Evolutionary conservation across 352 stramenopile species (phyloP).

Genomic region (Blastocystis sp.): DNA sequence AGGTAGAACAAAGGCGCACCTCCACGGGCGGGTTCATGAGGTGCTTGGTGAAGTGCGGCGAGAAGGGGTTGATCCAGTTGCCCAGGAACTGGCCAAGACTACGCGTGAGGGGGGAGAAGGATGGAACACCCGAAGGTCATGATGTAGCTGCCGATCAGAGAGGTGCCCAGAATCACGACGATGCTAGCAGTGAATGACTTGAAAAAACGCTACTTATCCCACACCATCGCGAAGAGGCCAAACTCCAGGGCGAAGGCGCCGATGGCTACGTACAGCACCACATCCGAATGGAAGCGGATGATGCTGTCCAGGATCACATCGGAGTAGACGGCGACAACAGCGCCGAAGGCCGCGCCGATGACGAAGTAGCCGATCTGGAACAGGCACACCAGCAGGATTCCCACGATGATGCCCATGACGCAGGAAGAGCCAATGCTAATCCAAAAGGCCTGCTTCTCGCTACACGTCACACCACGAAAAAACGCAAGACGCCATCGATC

Average conservation of each 20-base stretch:
- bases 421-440: slow-evolving; percentile 57
- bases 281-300: slow-evolving; percentile 58
- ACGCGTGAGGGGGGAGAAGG: neutral
- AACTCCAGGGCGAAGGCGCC: slow-evolving; percentile 42
- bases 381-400: slow-evolving; percentile 47
- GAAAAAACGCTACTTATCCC: slow-evolving; percentile 35
- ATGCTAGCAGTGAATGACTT: slow-evolving; percentile 17
- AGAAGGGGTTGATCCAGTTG: slow-evolving; percentile 66
- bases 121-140: slow-evolving; percentile 40
- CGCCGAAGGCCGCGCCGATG: slow-evolving; percentile 40
- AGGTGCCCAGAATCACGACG: slow-evolving; percentile 56
- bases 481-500: neutral
- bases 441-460: slow-evolving; percentile 60
- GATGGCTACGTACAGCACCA: slow-evolving; percentile 55
- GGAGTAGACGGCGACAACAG: slow-evolving; percentile 54
- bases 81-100: slow-evolving; percentile 57
- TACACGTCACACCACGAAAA: neutral
- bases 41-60: slow-evolving; percentile 40
- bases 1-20: neutral
- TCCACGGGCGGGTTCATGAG: slow-evolving; percentile 37
- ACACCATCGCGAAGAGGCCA: slow-evolving; percentile 39
- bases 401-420: slow-evolving; percentile 54
- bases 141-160: slow-evolving; percentile 60
- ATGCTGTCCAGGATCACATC: slow-evolving; percentile 59
- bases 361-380: slow-evolving; percentile 65